Percentiles rank a stretch among this genome's conserved stretches.
phyloP scores from a whole-genome alignment of 331 rosid species.

The Dryas integrifolia region DNA sequence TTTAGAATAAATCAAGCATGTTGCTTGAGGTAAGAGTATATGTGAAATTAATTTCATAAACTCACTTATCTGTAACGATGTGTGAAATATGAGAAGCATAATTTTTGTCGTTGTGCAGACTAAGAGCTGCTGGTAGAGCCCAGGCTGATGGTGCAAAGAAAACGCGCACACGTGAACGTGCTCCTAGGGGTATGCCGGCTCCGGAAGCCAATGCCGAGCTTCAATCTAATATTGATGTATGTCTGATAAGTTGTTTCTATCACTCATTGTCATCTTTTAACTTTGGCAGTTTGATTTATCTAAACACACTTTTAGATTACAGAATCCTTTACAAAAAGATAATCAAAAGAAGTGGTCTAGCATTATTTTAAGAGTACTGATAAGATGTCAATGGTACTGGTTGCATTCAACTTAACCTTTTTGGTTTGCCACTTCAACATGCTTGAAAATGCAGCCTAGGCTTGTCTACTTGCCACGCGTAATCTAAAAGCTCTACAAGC shows the following conservation, averaged over 20 bases:
- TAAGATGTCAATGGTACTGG: neutral
- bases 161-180: conserved; percentile 60
- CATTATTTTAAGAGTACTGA: neutral
- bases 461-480: neutral
- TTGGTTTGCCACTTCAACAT: neutral
- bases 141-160: conserved; percentile 76
- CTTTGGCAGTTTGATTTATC: neutral
- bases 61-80: neutral
- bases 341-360: neutral
- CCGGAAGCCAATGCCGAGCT: conserved; percentile 98
- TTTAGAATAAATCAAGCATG: neutral
- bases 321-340: conserved; percentile 18
- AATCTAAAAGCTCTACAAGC: neutral
- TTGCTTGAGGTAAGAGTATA: neutral
- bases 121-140: conserved; percentile 70
- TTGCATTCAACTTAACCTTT: neutral
- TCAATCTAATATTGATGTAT: conserved; percentile 86
- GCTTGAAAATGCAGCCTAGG: neutral
- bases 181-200: conserved; percentile 62
- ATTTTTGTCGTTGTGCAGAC: conserved; percentile 44
- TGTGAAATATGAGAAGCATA: neutral
- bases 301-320: conserved; percentile 21
- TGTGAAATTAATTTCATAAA: neutral
- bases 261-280: conserved; percentile 1
- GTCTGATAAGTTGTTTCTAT: conserved; percentile 30